Conservation (phyloP, 768 basidiomycete species). For the Lactarius hengduanensis region DNA sequence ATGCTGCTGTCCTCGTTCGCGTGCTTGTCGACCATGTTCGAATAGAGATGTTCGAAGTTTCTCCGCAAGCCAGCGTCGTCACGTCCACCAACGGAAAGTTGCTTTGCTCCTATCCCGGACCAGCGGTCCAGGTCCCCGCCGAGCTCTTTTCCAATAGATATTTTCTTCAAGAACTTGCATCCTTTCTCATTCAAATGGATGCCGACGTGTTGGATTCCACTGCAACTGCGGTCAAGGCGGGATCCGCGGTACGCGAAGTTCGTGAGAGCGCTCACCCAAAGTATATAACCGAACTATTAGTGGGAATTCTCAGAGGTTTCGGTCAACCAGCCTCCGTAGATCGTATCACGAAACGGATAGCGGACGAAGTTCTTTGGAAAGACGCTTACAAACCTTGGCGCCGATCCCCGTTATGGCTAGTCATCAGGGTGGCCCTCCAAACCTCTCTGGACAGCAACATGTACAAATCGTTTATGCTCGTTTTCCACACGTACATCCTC, state of each 20-base stretch:
- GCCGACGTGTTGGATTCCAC: background rate
- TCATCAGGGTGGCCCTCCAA: slow-evolving; percentile 40
- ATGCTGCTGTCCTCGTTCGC: slow-evolving; percentile 15
- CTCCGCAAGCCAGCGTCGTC: slow-evolving; percentile 38
- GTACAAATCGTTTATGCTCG: background rate
- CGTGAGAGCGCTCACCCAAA: background rate
- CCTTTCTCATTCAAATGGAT: background rate
- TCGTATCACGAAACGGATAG: slow-evolving; percentile 14
- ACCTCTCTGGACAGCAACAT: slow-evolving; percentile 19
- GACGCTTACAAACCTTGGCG: slow-evolving; percentile 31
- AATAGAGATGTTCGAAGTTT: slow-evolving; percentile 41
- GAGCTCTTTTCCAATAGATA: background rate
- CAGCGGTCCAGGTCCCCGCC: slow-evolving; percentile 40
- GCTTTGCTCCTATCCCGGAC: slow-evolving; percentile 36
- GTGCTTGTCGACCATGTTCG: background rate
- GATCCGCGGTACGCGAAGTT: background rate
- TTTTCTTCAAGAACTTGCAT: background rate
- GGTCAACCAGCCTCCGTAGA: slow-evolving; percentile 34
- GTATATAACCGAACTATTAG: background rate
- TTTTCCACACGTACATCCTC: background rate
- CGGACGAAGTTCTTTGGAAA: background rate
- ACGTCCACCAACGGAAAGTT: slow-evolving; percentile 41
- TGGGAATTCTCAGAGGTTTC: slow-evolving; percentile 30
- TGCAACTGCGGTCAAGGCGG: slow-evolving; percentile 27
- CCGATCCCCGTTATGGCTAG: background rate